Percentiles rank a stretch among this genome's conserved stretches.
phyloP scores from a whole-genome alignment of 1,284 basidiomycete species.

The Irpex lacteus region DNA sequence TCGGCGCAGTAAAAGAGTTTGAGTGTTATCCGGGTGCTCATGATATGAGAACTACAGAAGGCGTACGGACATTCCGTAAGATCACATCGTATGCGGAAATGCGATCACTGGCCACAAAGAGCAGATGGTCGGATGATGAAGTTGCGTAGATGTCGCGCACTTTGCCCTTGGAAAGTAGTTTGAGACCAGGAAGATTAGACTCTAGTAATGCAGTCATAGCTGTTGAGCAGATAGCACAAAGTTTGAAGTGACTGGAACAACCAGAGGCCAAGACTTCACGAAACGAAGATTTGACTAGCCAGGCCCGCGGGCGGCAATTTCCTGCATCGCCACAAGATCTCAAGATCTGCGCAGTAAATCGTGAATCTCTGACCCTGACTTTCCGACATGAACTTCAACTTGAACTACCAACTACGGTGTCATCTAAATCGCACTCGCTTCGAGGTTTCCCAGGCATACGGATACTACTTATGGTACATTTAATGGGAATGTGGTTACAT shows the following conservation, averaged over 20 bases:
- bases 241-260: background rate
- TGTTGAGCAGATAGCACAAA: background rate
- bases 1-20: constrained; percentile 3
- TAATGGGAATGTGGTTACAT: too few species aligned
- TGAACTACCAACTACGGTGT: too few species aligned
- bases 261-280: background rate
- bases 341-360: too few species aligned
- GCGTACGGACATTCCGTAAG: constrained; percentile 75
- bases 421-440: too few species aligned
- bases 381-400: too few species aligned
- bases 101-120: constrained; percentile 95
- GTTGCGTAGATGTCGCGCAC: constrained; percentile 89
- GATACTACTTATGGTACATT: too few species aligned
- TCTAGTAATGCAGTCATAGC: constrained; percentile 39
- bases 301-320: background rate
- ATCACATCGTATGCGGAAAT: constrained; percentile 98
- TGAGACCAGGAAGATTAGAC: constrained; percentile 54
- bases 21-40: constrained; percentile 4
- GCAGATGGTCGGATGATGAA: constrained; percentile 65
- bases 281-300: background rate
- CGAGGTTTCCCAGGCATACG: too few species aligned
- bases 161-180: constrained; percentile 83
- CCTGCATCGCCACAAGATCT: too few species aligned
- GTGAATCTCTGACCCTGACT: too few species aligned
- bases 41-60: constrained; percentile 5